Conservation (phyloP, 2,329 filamentous ascomycete genomes). For the Verticillium alfalfae region DNA sequence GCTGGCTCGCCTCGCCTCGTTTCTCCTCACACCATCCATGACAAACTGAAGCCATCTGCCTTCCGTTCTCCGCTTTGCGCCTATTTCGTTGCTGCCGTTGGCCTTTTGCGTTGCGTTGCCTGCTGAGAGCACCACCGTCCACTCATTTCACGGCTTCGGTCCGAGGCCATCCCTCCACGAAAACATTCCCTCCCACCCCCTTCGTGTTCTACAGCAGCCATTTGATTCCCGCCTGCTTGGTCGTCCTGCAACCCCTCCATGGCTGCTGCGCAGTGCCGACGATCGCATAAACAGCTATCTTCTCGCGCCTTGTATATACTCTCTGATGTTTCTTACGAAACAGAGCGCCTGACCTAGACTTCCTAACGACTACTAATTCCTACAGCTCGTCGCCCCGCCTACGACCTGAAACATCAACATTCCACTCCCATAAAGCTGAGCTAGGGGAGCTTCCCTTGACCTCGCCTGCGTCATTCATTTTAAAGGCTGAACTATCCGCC, state of each 20-base stretch:
- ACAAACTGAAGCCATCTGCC: neutral
- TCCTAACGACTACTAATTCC: neutral
- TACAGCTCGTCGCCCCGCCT: constrained; percentile 2
- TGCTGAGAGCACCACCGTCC: neutral
- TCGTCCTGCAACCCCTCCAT: neutral
- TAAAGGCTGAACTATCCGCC: neutral
- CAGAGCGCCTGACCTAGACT: neutral
- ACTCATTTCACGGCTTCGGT: neutral
- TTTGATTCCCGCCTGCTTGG: neutral
- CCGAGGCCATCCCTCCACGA: neutral
- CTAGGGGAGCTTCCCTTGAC: neutral
- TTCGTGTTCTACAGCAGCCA: neutral
- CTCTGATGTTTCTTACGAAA: neutral
- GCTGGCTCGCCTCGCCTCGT: neutral
- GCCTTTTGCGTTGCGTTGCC: neutral
- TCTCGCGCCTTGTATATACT: neutral
- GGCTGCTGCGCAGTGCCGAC: neutral
- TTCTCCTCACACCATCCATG: neutral
- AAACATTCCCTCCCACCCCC: neutral
- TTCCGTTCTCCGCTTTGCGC: neutral
- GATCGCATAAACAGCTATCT: neutral
- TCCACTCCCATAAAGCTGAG: neutral
- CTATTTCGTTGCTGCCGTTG: neutral
- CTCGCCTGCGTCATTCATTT: neutral
- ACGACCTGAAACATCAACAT: constrained; percentile 5